Percentiles rank a stretch among this genome's conserved stretches.
These are phyloP conservation scores for Pyrenophora tritici-repentis DNA, from an alignment of 2,329 filamentous ascomycete species.

Conservation along the genomic window DNA sequence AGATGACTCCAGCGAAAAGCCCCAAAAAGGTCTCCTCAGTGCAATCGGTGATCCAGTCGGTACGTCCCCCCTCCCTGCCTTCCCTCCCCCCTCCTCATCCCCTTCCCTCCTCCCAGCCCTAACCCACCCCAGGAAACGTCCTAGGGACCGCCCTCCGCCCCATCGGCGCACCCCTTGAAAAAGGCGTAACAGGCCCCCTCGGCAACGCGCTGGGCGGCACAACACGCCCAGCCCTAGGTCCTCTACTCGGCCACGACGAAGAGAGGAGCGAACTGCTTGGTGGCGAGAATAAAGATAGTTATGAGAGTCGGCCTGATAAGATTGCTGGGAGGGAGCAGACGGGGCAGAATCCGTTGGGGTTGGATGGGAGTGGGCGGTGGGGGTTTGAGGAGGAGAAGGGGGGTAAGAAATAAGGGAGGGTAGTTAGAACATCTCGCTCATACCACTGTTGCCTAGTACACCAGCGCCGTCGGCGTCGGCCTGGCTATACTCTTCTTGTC, in stretches of 20 bases:
- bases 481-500: not conserved
- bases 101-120: not conserved
- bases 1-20: constrained; percentile 19
- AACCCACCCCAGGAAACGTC: constrained; percentile 35
- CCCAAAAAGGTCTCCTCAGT: constrained; percentile 29
- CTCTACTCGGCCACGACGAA: constrained; percentile 41
- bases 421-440: constrained; percentile 44
- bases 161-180: constrained; percentile 46
- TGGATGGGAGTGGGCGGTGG: constrained; percentile 47
- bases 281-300: constrained; percentile 49
- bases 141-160: constrained; percentile 47
- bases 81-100: not conserved
- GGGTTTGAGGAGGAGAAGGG: constrained; percentile 42
- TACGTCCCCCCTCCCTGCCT: constrained; percentile 14
- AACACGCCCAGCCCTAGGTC: constrained; percentile 44
- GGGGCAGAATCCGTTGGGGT: constrained; percentile 46
- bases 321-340: constrained; percentile 49
- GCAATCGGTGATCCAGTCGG: constrained; percentile 40
- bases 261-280: constrained; percentile 46
- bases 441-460: constrained; percentile 38
- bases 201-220: constrained; percentile 44
- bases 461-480: constrained; percentile 13
- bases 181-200: constrained; percentile 44
- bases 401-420: not conserved
- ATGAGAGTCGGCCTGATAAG: constrained; percentile 41